Evolutionary conservation across 73 alveolate species (phyloP).

Genomic region (Paramecium sexaurelia): DNA sequence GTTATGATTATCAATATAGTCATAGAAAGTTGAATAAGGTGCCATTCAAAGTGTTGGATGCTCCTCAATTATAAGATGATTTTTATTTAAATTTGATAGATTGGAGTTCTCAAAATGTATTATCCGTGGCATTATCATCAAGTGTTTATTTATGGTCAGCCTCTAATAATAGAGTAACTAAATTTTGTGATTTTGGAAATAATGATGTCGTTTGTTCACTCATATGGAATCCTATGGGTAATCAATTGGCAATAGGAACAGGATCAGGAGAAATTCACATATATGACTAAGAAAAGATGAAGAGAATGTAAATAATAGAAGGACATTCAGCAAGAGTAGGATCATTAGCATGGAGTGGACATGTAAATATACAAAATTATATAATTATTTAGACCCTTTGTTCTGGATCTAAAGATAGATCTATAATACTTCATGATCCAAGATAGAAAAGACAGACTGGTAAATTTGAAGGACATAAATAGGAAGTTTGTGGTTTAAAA

Average conservation of each 20-base stretch:
- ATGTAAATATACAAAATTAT: background rate
- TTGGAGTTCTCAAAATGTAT: conserved; percentile 91
- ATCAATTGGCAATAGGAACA: conserved; percentile 72
- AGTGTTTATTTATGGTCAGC: conserved; percentile 87
- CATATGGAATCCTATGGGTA: conserved; percentile 70
- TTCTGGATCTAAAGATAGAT: conserved; percentile 60
- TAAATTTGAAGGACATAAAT: conserved; percentile 77
- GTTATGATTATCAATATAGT: background rate
- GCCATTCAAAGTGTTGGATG: conserved; percentile 99
- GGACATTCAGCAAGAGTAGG: conserved; percentile 98
- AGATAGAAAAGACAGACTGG: conserved; percentile 48
- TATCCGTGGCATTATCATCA: conserved; percentile 90
- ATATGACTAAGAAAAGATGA: conserved; percentile 88
- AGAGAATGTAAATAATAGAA: conserved; percentile 74
- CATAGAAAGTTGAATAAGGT: conserved; percentile 93
- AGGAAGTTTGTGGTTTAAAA: conserved; percentile 96
- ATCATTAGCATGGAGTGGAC: conserved; percentile 92
- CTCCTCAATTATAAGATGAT: conserved; percentile 98
- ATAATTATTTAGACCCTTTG: conserved; percentile 18
- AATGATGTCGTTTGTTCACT: conserved; percentile 63
- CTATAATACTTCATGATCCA: conserved; percentile 61
- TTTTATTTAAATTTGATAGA: conserved; percentile 97
- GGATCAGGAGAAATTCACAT: conserved; percentile 67
- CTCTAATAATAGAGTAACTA: conserved; percentile 69
- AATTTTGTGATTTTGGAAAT: conserved; percentile 70